A percentile compares a stretch with the other conserved stretches of the same genome.
phyloP scores from a whole-genome alignment of 305 asterid genomes.

The Solanum hybrid region DNA sequence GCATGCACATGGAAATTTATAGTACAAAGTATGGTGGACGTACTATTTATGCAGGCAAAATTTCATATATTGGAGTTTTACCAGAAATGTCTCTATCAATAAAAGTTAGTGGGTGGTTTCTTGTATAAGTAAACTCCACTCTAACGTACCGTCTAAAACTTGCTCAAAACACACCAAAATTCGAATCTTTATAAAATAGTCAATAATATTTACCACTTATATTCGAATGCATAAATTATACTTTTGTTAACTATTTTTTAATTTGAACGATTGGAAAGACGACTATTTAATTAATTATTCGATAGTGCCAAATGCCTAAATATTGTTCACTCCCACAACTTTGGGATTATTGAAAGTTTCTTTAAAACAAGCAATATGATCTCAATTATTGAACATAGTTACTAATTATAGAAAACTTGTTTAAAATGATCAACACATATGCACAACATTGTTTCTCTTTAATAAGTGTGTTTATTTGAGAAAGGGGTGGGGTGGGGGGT shows the following conservation, averaged over 20 bases:
- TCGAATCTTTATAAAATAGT: background rate
- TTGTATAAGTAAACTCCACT: background rate
- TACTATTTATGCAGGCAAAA: background rate
- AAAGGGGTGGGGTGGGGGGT: background rate
- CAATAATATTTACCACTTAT: background rate
- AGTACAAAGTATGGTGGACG: background rate
- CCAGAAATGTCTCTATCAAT: conserved; percentile 10
- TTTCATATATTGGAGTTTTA: conserved; percentile 1
- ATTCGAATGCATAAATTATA: background rate
- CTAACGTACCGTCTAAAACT: background rate
- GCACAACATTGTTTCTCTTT: background rate
- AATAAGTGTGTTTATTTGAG: background rate
- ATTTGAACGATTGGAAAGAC: background rate
- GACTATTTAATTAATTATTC: background rate
- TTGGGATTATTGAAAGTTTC: background rate
- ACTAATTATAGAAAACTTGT: background rate
- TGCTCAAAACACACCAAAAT: background rate
- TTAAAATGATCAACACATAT: background rate
- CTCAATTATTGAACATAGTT: background rate
- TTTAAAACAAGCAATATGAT: background rate
- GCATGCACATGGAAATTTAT: background rate
- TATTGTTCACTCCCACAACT: background rate
- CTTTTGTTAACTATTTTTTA: background rate
- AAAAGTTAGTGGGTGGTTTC: background rate
- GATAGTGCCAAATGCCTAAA: background rate